phyloP scores from a whole-genome alignment of 2,329 filamentous ascomycete genomes.

The Chalaropsis ovoidea region DNA sequence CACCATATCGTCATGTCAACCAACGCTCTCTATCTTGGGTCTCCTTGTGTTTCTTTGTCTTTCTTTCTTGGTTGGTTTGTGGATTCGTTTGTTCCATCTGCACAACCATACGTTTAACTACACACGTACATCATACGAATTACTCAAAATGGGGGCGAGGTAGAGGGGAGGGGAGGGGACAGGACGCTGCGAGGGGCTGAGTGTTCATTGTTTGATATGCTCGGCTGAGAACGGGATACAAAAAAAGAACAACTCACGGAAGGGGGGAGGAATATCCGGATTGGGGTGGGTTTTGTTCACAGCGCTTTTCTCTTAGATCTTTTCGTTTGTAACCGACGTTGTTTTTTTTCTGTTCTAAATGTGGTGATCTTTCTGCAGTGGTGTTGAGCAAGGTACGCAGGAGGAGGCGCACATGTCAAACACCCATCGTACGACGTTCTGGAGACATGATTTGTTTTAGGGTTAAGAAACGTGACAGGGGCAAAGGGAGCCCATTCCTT shows the following conservation, averaged over 20 bases:
- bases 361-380: neutral
- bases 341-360: neutral
- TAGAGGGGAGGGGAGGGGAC: neutral
- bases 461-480: too few species aligned
- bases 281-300: neutral
- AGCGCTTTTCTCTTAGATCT: neutral
- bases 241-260: neutral
- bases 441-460: too few species aligned
- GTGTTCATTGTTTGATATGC: neutral
- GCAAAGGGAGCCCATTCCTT: too few species aligned
- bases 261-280: neutral
- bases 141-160: neutral
- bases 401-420: too few species aligned
- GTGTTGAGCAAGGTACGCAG: too few species aligned
- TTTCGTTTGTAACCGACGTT: neutral
- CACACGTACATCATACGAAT: neutral
- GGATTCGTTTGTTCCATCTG: too few species aligned
- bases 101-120: neutral
- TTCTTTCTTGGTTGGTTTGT: neutral
- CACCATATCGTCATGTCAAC: neutral
- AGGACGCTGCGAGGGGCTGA: too few species aligned
- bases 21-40: neutral
- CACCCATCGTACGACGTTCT: too few species aligned
- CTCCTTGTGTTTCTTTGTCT: neutral
- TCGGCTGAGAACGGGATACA: neutral